These are phyloP conservation scores for Parsonsia alboflavescens DNA, from an alignment of 257 asterid genomes.

Conservation along the genomic window DNA sequence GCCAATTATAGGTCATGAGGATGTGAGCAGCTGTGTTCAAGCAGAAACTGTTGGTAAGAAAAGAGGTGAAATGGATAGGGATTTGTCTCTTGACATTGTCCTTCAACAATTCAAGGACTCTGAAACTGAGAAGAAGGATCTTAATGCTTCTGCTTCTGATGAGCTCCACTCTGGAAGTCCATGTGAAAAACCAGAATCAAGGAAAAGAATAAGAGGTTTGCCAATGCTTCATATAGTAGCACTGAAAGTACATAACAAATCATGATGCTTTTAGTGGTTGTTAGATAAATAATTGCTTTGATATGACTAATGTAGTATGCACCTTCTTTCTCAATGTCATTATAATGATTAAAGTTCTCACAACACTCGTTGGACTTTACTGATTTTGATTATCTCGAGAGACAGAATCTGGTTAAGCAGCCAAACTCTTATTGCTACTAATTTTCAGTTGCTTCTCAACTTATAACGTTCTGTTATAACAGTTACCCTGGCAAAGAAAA, in stretches of 20 bases:
- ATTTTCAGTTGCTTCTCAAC: neutral
- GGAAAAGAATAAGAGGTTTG: conserved; percentile 40
- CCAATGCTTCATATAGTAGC: conserved; percentile 19
- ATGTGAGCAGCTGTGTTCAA: conserved; percentile 12
- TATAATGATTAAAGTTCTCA: neutral
- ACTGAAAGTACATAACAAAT: neutral
- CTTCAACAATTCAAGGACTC: conserved; percentile 52
- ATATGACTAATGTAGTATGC: neutral
- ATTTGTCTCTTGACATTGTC: conserved; percentile 38
- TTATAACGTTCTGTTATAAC: neutral
- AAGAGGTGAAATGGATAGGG: conserved; percentile 26
- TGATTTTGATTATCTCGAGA: neutral
- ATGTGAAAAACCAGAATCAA: conserved; percentile 17
- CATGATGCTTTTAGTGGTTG: neutral
- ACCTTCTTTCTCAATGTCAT: neutral
- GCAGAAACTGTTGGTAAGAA: conserved; percentile 21
- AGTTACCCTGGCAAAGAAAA: neutral
- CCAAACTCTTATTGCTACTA: neutral
- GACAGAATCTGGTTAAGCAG: neutral
- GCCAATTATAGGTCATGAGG: conserved; percentile 28
- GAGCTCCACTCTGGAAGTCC: conserved; percentile 17
- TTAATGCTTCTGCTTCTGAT: conserved; percentile 7
- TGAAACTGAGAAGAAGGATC: conserved; percentile 19
- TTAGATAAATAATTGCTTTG: neutral
- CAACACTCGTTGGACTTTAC: neutral